These are phyloP conservation scores for Exophiala mesophila DNA, from an alignment of 2,329 filamentous ascomycete genomes.

Conservation along the genomic window DNA sequence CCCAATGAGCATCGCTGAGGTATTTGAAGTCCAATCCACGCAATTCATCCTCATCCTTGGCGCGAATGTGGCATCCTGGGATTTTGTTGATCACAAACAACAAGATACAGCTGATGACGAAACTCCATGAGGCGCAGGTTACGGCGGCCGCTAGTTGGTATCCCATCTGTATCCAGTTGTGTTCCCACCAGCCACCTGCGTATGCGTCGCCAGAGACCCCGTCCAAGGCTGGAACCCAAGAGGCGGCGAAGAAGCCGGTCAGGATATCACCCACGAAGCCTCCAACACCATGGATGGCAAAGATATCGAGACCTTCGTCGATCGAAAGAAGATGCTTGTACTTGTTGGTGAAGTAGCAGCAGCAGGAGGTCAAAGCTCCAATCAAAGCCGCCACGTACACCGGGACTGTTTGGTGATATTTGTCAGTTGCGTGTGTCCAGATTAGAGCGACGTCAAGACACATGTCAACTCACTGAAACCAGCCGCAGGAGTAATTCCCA, in stretches of 20 bases:
- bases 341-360: slow-evolving; percentile 45
- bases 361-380: slow-evolving; percentile 48
- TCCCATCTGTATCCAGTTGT: slow-evolving; percentile 51
- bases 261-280: slow-evolving; percentile 53
- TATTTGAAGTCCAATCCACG: slow-evolving; percentile 50
- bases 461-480: slow-evolving; percentile 42
- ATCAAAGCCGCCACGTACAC: slow-evolving; percentile 45
- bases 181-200: slow-evolving; percentile 48
- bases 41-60: slow-evolving; percentile 51
- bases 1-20: slow-evolving; percentile 34
- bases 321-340: slow-evolving; percentile 50
- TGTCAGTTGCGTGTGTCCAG: background rate
- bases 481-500: slow-evolving; percentile 56
- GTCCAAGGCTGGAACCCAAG: slow-evolving; percentile 47
- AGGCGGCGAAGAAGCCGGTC: slow-evolving; percentile 53
- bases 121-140: slow-evolving; percentile 52
- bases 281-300: slow-evolving; percentile 55
- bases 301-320: slow-evolving; percentile 57
- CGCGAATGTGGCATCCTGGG: slow-evolving; percentile 53
- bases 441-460: too few species aligned
- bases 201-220: slow-evolving; percentile 43
- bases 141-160: slow-evolving; percentile 53
- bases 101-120: slow-evolving; percentile 48
- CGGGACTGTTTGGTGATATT: slow-evolving; percentile 10
- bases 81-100: slow-evolving; percentile 55